Evolutionary conservation across 768 basidiomycete genomes (phyloP), one percentile per base, ranked within the genome.

Genomic region (Termitomyces sp.): DNA sequence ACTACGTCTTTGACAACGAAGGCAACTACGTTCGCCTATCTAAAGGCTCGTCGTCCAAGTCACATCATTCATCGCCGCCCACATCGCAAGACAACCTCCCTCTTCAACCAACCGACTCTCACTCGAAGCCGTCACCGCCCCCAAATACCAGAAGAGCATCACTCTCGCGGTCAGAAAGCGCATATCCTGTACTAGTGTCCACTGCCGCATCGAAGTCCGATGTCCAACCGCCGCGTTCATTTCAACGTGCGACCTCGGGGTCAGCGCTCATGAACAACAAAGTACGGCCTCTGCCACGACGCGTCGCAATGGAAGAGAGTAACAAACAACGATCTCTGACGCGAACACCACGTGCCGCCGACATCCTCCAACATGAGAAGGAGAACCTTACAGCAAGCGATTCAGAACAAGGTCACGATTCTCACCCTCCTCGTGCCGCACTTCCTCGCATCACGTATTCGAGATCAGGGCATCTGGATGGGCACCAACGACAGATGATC

Each of bases 221-320:
- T 52, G 71, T 63, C n/a, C 69, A 68, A 52, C 61, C 68, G 6
- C 64, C 72, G 10, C 79, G 89, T 49, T 81, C 82, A 6, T 85
- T 91, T 63, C 80, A 83, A 59, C 86, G 89, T 59, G 79, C 83
- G 39, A 76, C 79, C 2, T 91, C 89, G 10, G 84, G 81, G 28
- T 82, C 88, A 10, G 72, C 77, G n/a, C 63, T 70, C 34, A 48
- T 73, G 28, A 66, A 65, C 49, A 63, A 71, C 52, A 74, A 73
- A 64, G 66, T 70, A 42, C 71, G 74, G 32, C 60, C 66, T 5
- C 59, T 67, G 28, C 70, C 75, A 11, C 75, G 78, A 43, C 73
- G 80, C 34, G 68, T 78, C 16, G 70, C 76, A 5, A 63, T 69
- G 54, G 80, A 81, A 47, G 79, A 80, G 25, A 57, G 40, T 27